Percentiles rank a stretch among this genome's conserved stretches.
Conservation (phyloP, 2,329 filamentous ascomycete species). For the Phyllosticta citribraziliensis region DNA sequence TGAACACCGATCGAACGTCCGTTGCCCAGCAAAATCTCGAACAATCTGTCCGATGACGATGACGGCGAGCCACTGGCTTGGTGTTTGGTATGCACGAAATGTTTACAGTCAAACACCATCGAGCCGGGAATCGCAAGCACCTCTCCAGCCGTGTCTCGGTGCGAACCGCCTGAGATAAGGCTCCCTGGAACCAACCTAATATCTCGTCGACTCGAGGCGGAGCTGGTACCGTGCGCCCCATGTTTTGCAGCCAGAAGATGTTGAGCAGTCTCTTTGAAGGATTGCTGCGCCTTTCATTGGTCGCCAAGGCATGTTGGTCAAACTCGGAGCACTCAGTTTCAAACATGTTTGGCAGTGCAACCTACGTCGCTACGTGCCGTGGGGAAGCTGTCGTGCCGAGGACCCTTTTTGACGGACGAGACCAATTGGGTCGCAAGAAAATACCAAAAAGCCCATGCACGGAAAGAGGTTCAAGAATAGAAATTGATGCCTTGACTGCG, state of each 20-base stretch:
- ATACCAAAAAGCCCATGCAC: background rate
- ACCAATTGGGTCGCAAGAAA: background rate
- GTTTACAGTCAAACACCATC: background rate
- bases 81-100: background rate
- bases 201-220: background rate
- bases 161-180: background rate
- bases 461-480: background rate
- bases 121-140: background rate
- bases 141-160: background rate
- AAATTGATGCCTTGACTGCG: background rate
- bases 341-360: background rate
- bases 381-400: background rate
- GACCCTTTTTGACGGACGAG: background rate
- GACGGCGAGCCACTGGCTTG: background rate
- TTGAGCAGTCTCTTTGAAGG: background rate
- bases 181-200: background rate
- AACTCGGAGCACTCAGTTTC: background rate
- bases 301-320: background rate
- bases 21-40: background rate
- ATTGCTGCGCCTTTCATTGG: background rate
- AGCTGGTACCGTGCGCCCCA: background rate
- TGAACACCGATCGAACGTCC: too few species aligned
- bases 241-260: background rate
- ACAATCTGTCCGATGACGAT: background rate
- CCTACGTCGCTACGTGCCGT: background rate